Base-by-base conservation (phyloP, 139 green algal genomes). In the Coelastrella sp. region DNA sequence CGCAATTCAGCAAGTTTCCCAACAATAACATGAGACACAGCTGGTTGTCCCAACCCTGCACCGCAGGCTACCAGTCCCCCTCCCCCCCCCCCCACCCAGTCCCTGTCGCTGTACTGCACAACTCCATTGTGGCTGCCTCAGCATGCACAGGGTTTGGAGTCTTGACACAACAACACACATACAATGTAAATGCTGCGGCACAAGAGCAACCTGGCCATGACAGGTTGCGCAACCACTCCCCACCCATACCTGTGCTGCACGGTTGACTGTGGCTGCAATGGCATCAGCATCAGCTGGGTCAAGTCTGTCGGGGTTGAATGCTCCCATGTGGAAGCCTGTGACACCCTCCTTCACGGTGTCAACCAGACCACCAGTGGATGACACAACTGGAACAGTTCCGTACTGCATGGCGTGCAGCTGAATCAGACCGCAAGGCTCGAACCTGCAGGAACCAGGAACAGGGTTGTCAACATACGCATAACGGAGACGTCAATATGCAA, bases 321-420 rank as follows among this genome's bases (percentile, higher is more conserved):
- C 91, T 60, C 97, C 97, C 91, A 99, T 98, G 91, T 99, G 98
- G 97, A 99, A 99, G 86, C 98, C 98, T n/a, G 98, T 99, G 66
- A 98, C 95, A 58, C 97, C 97, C 89, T 99, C 98, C 94, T 98
- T 99, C 14, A 99, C 98, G 4, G 98, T 99, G 95, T 99, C 98
- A 16, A 99, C 97, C 76, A 99, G 94, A 66, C 98, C 98, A 74
- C 98, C 98, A n/a, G 97, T 99, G 73, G 97, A 98, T 22, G 98
- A 92, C 5, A 99, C 98, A 83, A 99, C 91, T 22, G 98, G 98
- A 58, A 99, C 96, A 13, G 97, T 98, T 88, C 97, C 97, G 91
- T 99, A 99, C 89, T 97, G 91, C 94, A 96, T 95, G 74, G 90
- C 91, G 61, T 93, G 90, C 91, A 93, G 83, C 86, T 93, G 97